Evolutionary conservation across 176 grass and related monocot species (phyloP), one percentile per base, ranked within the genome.

Genomic region (Alopecurus myosuroides): DNA sequence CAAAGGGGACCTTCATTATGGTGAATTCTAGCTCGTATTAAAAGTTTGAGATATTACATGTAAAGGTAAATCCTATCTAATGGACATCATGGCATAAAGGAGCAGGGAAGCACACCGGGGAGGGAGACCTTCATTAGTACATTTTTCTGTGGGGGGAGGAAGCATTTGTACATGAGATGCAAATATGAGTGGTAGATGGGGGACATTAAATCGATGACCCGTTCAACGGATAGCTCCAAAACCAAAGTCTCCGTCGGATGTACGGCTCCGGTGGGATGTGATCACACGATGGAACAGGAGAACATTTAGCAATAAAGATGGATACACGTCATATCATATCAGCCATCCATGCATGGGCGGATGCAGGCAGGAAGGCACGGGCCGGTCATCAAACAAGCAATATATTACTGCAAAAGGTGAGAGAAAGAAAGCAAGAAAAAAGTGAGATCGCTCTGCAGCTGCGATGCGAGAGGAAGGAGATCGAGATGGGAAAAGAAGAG

Each of bases 201-300:
- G 26, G 26, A 44, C 70, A 74, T 74, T 74, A 74, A 74, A 46
- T 17, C 70, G 26, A 20, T 0, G 4, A 5, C 28, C 45, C 69
- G 13, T 79, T 88, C 52, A 84, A 56, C 81, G 62, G 76, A 84
- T 79, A 35, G 55, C 12, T 74, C 64, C 86, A 88, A 88, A 83
- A 83, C 69, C 50, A 26, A 58, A 74, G 81, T 88, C 81, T 73
- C 87, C 87, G 56, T 84, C 79, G 76, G 58, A 10, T 44, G 75
- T 87, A 66, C 50, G 37, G 65, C 74, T 63, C 3, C 79, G 63
- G 77, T 26, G 82, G 82, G 87, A 89, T 85, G 74, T 73, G 87
- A 85, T 74, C 15, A 49, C 81, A 77, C 70, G 76, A 89, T 85
- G 87, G 76, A 85, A 87, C 78, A 87, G 78, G 36, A 26, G 78